Percentiles rank a stretch among this genome's conserved stretches.
phyloP scores from a whole-genome alignment of 192 early-diverging fungal species.

The Piromyces finnis region DNA sequence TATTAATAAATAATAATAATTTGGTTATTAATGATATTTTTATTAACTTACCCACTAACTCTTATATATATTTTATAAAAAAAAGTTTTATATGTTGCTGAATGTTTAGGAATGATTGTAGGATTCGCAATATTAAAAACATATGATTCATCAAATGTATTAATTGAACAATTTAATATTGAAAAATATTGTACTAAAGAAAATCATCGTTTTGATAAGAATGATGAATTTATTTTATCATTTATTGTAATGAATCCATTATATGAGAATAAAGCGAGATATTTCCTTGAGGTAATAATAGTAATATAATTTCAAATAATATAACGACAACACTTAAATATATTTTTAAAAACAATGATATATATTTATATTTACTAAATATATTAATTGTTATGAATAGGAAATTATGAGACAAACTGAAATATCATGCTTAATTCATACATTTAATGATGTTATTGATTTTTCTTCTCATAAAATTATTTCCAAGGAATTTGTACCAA shows the following conservation, averaged over 20 bases:
- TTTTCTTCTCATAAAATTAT: slow-evolving; percentile 8
- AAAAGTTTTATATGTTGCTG: slow-evolving; percentile 11
- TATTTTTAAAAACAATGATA: too few species aligned
- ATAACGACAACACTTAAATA: too few species aligned
- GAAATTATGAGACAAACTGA: slow-evolving; percentile 21
- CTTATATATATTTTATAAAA: too few species aligned
- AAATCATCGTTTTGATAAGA: slow-evolving; percentile 1
- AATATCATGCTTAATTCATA: slow-evolving; percentile 13
- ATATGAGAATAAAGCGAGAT: slow-evolving; percentile 17
- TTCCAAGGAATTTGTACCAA: slow-evolving; percentile 16
- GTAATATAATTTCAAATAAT: too few species aligned
- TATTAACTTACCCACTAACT: too few species aligned
- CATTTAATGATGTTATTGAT: slow-evolving; percentile 9
- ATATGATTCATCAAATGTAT: slow-evolving; percentile 4
- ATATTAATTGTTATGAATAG: too few species aligned
- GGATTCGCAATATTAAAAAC: slow-evolving; percentile 12
- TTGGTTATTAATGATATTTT: too few species aligned
- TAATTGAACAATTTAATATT: slow-evolving; percentile 27
- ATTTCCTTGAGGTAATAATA: slow-evolving; percentile 15
- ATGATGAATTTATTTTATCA: slow-evolving; percentile 6
- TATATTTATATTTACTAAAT: too few species aligned
- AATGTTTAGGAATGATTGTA: slow-evolving; percentile 8
- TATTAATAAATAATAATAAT: too few species aligned
- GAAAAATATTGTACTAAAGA: slow-evolving; percentile 13
- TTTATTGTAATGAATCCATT: slow-evolving; percentile 22